Percentiles rank a stretch among this genome's conserved stretches.
Conservation (phyloP, 495 filamentous ascomycete species). For the Lasiosphaeria miniovina region DNA sequence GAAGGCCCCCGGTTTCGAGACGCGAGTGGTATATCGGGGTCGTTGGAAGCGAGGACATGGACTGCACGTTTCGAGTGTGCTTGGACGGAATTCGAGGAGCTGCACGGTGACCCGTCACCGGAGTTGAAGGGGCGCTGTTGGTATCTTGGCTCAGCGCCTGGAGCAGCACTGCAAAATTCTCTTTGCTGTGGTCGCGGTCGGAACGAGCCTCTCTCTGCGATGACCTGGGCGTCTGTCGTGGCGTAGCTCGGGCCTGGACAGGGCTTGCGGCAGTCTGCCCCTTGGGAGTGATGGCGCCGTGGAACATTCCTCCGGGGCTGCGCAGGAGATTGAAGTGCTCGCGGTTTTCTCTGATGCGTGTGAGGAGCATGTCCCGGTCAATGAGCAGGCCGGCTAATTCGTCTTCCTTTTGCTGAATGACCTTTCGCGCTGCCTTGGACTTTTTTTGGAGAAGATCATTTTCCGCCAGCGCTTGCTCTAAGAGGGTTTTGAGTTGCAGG, state of each 20-base stretch:
- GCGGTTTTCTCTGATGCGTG: slow-evolving; percentile 82
- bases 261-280: slow-evolving; percentile 44
- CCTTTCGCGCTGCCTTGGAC: slow-evolving; percentile 67
- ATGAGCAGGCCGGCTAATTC: slow-evolving; percentile 63
- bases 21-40: slow-evolving; percentile 58
- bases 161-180: slow-evolving; percentile 71
- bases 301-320: slow-evolving; percentile 54
- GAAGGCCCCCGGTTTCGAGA: slow-evolving; percentile 43
- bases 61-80: slow-evolving; percentile 68
- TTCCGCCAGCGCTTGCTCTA: slow-evolving; percentile 61
- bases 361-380: slow-evolving; percentile 70
- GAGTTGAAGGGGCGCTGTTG: slow-evolving; percentile 65
- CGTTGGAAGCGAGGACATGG: slow-evolving; percentile 75
- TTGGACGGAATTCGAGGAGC: slow-evolving; percentile 46
- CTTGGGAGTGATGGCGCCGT: slow-evolving; percentile 50
- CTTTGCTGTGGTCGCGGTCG: slow-evolving; percentile 40
- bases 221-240: slow-evolving; percentile 47
- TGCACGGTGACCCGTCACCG: slow-evolving; percentile 41
- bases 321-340: slow-evolving; percentile 72
- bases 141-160: slow-evolving; percentile 72
- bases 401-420: slow-evolving; percentile 66
- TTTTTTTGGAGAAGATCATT: slow-evolving; percentile 61
- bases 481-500: slow-evolving; percentile 44
- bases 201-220: slow-evolving; percentile 36
- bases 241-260: slow-evolving; percentile 46